Evolutionary conservation across 108 stramenopile species (phyloP).

Genomic region (Cyclotella sp.): DNA sequence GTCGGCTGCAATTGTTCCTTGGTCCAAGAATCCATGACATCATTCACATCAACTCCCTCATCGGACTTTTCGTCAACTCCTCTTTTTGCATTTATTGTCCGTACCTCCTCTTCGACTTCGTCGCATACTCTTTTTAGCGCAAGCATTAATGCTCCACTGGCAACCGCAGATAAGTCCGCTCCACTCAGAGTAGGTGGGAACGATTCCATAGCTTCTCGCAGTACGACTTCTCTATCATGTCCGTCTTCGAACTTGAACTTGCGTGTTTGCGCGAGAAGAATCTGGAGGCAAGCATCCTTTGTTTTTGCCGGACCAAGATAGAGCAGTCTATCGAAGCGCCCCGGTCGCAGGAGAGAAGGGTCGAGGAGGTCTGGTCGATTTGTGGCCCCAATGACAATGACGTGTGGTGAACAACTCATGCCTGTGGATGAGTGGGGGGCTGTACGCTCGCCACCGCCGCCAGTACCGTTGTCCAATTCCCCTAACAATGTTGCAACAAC

Average conservation of each 20-base stretch:
- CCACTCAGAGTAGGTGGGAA: conserved; percentile 88
- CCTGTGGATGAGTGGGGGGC: neutral
- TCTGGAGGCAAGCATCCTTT: conserved; percentile 64
- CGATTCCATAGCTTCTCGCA: conserved; percentile 63
- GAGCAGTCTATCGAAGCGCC: conserved; percentile 96
- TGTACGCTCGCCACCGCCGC: conserved; percentile 8
- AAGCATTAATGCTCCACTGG: conserved; percentile 80
- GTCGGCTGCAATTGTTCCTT: conserved; percentile 63
- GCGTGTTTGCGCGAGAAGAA: conserved; percentile 86
- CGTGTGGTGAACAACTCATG: conserved; percentile 43
- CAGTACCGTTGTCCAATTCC: conserved; percentile 79
- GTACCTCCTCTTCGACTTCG: conserved; percentile 71
- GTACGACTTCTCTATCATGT: conserved; percentile 51
- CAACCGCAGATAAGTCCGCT: conserved; percentile 94
- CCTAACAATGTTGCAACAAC: conserved; percentile 91
- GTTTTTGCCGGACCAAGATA: conserved; percentile 89
- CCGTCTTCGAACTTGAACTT: conserved; percentile 86
- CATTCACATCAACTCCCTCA: conserved; percentile 43
- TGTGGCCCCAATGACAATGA: conserved; percentile 98
- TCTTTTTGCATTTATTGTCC: conserved; percentile 23
- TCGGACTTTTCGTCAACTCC: conserved; percentile 20
- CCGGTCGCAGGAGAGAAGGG: conserved; percentile 94
- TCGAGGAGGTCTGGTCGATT: conserved; percentile 98
- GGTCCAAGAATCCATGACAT: conserved; percentile 66
- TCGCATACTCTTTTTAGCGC: conserved; percentile 80